Percentiles rank a stretch among this genome's conserved stretches.
Conservation (phyloP, 768 basidiomycete genomes). For the Lactarius vividus region DNA sequence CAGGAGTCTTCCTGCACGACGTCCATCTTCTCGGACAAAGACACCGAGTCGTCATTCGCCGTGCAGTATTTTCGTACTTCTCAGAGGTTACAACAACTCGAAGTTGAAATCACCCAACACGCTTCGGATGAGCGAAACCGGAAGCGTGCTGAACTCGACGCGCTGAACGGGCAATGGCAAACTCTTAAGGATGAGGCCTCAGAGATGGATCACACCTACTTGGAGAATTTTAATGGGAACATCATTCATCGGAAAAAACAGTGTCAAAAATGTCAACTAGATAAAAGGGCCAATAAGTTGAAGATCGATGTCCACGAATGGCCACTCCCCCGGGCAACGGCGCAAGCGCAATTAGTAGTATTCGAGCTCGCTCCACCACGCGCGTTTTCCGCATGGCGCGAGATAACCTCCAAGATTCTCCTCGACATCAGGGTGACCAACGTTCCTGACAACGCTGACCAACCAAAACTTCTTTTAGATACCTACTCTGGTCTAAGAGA, state of each 20-base stretch:
- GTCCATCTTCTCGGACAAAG: conserved; percentile 2
- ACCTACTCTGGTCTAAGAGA: not conserved
- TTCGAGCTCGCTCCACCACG: not conserved
- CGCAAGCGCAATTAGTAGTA: not conserved
- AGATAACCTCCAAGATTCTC: not conserved
- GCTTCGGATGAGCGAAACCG: not conserved
- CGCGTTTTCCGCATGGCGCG: conserved; percentile 6
- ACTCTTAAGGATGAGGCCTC: not conserved
- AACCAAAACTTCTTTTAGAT: not conserved
- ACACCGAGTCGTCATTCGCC: not conserved
- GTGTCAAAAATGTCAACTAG: not conserved
- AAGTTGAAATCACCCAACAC: not conserved
- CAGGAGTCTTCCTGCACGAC: not conserved
- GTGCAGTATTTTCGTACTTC: conserved; percentile 2
- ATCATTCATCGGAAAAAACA: not conserved
- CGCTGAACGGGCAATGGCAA: not conserved
- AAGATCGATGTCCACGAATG: conserved; percentile 2
- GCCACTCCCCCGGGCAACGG: not conserved
- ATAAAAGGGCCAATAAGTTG: not conserved
- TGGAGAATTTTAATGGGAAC: not conserved
- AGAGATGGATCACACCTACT: not conserved
- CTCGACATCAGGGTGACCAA: not conserved
- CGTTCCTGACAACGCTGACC: no score
- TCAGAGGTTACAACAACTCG: not conserved
- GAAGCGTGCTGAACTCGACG: not conserved